Evolutionary conservation across 345 rosid species (phyloP).

Genomic region (Eucalyptus shirleyi): DNA sequence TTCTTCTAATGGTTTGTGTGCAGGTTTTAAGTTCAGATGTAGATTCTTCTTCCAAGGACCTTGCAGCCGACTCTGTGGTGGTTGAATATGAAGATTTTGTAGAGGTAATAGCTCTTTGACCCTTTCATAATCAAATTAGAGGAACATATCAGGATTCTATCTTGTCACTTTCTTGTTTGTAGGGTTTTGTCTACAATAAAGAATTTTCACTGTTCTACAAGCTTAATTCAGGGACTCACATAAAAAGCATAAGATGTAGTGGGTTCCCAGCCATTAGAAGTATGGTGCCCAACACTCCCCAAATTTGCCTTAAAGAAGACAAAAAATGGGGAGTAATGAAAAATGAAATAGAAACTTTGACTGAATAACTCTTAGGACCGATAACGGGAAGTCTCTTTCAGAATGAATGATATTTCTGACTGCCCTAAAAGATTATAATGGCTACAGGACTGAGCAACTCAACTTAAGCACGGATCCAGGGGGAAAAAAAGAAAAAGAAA

Average conservation of each 20-base stretch:
- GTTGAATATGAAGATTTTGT: conserved; percentile 64
- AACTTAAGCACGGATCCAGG: background rate
- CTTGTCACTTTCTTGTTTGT: background rate
- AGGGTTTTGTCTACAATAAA: background rate
- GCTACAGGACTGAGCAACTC: background rate
- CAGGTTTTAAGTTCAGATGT: conserved; percentile 46
- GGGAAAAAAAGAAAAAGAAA: background rate
- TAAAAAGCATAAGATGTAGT: background rate
- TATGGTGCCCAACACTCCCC: background rate
- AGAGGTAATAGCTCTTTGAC: conserved; percentile 30
- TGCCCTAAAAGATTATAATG: background rate
- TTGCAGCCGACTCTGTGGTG: conserved; percentile 48
- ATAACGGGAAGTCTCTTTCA: background rate
- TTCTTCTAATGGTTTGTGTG: background rate
- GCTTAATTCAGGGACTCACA: background rate
- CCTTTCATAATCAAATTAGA: background rate
- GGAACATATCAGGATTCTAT: background rate
- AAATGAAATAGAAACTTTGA: background rate
- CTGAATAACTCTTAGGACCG: background rate
- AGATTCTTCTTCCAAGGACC: conserved; percentile 18
- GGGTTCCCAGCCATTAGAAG: background rate
- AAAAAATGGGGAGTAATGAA: background rate
- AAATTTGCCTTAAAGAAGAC: background rate
- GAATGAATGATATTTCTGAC: background rate
- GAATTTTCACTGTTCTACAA: background rate